Evolutionary conservation across 345 rosid species (phyloP).

Genomic region (Arabidopsis suecica): DNA sequence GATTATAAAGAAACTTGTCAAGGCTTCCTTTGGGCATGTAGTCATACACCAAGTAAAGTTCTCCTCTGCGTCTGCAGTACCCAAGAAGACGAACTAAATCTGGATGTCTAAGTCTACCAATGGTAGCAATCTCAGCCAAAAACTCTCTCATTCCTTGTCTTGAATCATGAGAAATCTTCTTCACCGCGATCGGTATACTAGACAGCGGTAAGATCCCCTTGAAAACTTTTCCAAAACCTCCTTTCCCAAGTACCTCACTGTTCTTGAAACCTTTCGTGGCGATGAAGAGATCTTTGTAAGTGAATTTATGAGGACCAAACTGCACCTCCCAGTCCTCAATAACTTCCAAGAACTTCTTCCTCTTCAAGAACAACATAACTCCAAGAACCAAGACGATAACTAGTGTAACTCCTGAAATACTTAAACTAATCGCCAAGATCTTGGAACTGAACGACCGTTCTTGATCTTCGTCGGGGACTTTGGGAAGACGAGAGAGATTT

Average conservation of each 20-base stretch:
- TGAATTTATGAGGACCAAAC: slow-evolving; percentile 69
- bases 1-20: slow-evolving; percentile 47
- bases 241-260: slow-evolving; percentile 67
- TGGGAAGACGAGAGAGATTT: slow-evolving; percentile 47
- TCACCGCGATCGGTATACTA: slow-evolving; percentile 61
- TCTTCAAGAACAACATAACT: slow-evolving; percentile 12
- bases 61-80: slow-evolving; percentile 67
- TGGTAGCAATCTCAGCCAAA: slow-evolving; percentile 71
- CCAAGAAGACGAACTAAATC: slow-evolving; percentile 77
- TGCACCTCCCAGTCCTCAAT: slow-evolving; percentile 77
- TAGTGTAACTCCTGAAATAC: slow-evolving; percentile 40
- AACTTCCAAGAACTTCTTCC: slow-evolving; percentile 40
- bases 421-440: slow-evolving; percentile 48
- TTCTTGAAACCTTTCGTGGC: slow-evolving; percentile 71
- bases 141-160: slow-evolving; percentile 81
- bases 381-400: slow-evolving; percentile 42
- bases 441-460: slow-evolving; percentile 23
- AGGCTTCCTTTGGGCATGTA: slow-evolving; percentile 78
- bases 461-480: slow-evolving; percentile 41
- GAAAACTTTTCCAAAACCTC: slow-evolving; percentile 79
- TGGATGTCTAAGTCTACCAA: slow-evolving; percentile 72
- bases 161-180: slow-evolving; percentile 63
- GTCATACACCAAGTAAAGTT: slow-evolving; percentile 72
- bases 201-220: slow-evolving; percentile 55
- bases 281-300: slow-evolving; percentile 55